phyloP scores from a whole-genome alignment of 2,329 filamentous ascomycete species.

The Madurella fahalii region DNA sequence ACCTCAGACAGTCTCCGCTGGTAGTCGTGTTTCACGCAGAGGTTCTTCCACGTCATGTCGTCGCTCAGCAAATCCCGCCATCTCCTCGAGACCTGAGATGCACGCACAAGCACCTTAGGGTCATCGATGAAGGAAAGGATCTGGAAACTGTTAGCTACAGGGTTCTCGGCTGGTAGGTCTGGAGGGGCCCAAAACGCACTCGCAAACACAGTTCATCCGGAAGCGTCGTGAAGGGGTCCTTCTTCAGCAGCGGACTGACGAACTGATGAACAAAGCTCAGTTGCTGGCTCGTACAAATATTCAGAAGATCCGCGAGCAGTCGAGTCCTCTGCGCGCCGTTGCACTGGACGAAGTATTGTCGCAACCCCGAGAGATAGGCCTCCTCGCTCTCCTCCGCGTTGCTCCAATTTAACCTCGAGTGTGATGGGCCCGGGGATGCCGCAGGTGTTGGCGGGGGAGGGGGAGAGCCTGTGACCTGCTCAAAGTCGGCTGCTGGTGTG shows the following conservation, averaged over 20 bases:
- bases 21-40: slow-evolving; percentile 95
- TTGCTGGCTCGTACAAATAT: slow-evolving; percentile 91
- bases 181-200: slow-evolving; percentile 49
- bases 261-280: slow-evolving; percentile 95
- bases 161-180: slow-evolving; percentile 8
- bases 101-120: slow-evolving; percentile 84
- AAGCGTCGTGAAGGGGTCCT: slow-evolving; percentile 88
- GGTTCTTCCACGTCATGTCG: slow-evolving; percentile 96
- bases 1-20: slow-evolving; percentile 55
- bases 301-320: slow-evolving; percentile 81
- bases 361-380: slow-evolving; percentile 72
- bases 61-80: slow-evolving; percentile 94
- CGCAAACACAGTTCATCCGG: slow-evolving; percentile 90
- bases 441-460: slow-evolving; percentile 63
- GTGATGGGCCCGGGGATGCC: slow-evolving; percentile 59
- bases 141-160: slow-evolving; percentile 40
- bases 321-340: slow-evolving; percentile 72
- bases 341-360: slow-evolving; percentile 74
- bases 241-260: slow-evolving; percentile 89
- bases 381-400: slow-evolving; percentile 77
- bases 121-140: slow-evolving; percentile 97
- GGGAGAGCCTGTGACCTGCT: slow-evolving; percentile 58
- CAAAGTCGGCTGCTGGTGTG: slow-evolving; percentile 59
- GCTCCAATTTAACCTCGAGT: slow-evolving; percentile 67
- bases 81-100: slow-evolving; percentile 90